Conservation (phyloP, 169 alveolate species). For the Hepatocystis sp. region DNA sequence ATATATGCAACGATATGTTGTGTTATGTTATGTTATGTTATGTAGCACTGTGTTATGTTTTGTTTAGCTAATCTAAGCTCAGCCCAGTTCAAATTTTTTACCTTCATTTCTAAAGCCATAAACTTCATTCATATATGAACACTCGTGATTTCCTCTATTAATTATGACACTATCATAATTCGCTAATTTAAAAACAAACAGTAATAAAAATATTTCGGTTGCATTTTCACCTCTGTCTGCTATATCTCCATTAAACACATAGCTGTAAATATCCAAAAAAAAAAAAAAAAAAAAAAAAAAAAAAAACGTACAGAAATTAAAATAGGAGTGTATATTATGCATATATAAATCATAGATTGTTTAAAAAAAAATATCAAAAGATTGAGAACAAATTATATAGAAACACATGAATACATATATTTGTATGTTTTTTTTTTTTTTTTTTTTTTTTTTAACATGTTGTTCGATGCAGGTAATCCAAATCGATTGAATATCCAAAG, state of each 20-base stretch:
- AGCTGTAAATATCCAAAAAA: conserved; percentile 25
- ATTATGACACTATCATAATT: conserved; percentile 89
- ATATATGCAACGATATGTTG: too few species aligned
- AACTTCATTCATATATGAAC: conserved; percentile 93
- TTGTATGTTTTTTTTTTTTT: too few species aligned
- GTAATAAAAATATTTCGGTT: conserved; percentile 88
- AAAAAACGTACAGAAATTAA: background rate
- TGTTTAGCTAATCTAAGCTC: too few species aligned
- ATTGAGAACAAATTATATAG: too few species aligned
- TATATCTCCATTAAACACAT: conserved; percentile 93
- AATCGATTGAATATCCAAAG: conserved; percentile 91
- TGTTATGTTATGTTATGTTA: too few species aligned
- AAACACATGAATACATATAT: too few species aligned
- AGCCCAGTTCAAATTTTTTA: too few species aligned
- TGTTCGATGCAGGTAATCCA: conserved; percentile 91
- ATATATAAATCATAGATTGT: background rate
- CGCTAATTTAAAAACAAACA: conserved; percentile 90
- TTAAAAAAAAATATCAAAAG: too few species aligned
- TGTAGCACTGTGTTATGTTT: too few species aligned
- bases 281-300: too few species aligned
- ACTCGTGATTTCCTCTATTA: conserved; percentile 94
- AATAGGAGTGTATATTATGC: background rate
- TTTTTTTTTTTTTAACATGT: conserved; percentile 73
- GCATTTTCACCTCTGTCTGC: conserved; percentile 94
- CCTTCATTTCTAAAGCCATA: conserved; percentile 93